Evolutionary conservation across 805 yeast species (phyloP).

Genomic region (Candida sonorensis): DNA sequence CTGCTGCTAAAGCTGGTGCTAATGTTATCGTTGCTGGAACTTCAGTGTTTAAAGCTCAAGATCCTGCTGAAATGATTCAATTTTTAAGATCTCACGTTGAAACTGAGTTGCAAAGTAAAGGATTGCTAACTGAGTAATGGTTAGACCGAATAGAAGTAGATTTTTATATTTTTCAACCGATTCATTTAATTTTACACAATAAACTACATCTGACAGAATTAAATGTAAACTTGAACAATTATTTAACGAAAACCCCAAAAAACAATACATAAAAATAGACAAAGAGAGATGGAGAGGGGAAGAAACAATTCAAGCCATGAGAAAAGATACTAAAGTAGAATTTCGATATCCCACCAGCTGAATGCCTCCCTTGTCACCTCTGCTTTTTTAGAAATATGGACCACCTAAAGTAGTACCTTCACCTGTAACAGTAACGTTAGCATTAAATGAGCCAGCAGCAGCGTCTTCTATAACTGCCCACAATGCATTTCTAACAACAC

Average conservation of each 20-base stretch:
- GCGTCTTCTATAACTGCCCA: constrained; percentile 67
- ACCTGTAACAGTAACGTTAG: constrained; percentile 33
- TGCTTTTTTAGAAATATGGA: constrained; percentile 43
- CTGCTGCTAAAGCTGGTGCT: constrained; percentile 95
- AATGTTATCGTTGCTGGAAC: constrained; percentile 98
- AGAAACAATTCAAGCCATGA: no score
- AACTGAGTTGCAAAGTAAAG: constrained; percentile 38
- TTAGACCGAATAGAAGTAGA: not conserved
- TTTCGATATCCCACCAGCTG: no score
- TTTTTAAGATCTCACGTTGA: constrained; percentile 59
- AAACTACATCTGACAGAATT: no score
- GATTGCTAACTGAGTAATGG: constrained; percentile 27
- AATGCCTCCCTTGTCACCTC: no score
- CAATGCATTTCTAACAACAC: constrained; percentile 54
- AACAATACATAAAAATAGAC: no score
- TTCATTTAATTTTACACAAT: no score
- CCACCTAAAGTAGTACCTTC: constrained; percentile 85
- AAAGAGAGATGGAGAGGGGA: no score
- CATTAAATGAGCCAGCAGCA: constrained; percentile 36
- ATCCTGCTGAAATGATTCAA: constrained; percentile 68
- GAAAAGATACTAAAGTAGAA: no score
- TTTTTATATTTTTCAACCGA: not conserved
- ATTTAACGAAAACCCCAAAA: no score
- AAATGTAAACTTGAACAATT: no score
- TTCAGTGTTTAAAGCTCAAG: constrained; percentile 77